Conservation (phyloP, 148 eudicot genomes). For the Polygonum aviculare region DNA sequence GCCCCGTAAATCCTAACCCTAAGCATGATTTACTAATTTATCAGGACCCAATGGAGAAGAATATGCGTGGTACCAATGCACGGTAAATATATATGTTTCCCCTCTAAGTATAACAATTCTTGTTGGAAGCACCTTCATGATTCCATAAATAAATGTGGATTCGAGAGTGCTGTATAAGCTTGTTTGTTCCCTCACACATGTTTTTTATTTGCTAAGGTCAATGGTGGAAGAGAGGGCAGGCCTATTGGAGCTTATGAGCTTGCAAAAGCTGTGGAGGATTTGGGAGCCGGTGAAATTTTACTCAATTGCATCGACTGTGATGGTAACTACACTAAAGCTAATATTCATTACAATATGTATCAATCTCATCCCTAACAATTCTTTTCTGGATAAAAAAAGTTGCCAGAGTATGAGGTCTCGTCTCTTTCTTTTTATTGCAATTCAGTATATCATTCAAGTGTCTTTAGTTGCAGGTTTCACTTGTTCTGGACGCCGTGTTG, state of each 20-base stretch:
- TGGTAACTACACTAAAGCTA: constrained; percentile 33
- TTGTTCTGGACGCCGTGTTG: not conserved
- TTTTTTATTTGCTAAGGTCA: constrained; percentile 42
- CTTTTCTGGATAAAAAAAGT: not conserved
- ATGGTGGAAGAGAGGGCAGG: constrained; percentile 95
- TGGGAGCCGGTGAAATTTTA: constrained; percentile 97
- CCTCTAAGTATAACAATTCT: not conserved
- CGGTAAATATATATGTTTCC: constrained; percentile 31
- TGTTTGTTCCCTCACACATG: not conserved
- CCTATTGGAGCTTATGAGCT: constrained; percentile 98
- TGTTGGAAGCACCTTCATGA: not conserved
- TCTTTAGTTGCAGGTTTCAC: not conserved
- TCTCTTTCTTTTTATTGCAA: not conserved
- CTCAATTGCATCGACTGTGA: constrained; percentile 97
- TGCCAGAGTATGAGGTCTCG: not conserved
- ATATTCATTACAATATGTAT: not conserved
- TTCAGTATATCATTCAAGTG: not conserved
- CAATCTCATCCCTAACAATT: not conserved
- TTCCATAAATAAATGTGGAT: not conserved
- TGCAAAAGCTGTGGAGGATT: constrained; percentile 92
- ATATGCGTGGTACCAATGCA: constrained; percentile 98
- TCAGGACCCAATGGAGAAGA: constrained; percentile 97
- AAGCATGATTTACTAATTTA: constrained; percentile 9
- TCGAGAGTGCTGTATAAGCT: not conserved
- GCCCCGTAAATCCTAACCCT: not conserved